Evolutionary conservation across 192 early-diverging fungal species (phyloP).

Genomic region (Entrophospora sp.): DNA sequence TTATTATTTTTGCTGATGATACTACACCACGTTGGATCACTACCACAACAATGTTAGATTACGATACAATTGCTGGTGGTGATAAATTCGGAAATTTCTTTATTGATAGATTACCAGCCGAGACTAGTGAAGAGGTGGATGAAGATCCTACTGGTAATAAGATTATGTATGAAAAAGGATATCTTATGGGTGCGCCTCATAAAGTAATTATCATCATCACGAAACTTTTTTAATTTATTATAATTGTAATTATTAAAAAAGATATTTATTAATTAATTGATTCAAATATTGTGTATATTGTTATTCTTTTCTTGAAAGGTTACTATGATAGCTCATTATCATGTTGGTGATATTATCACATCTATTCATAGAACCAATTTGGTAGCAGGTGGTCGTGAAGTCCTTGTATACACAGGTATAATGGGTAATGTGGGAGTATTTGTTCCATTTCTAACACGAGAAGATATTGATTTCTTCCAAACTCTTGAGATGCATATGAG

Average conservation of each 20-base stretch:
- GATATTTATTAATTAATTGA: conserved; percentile 17
- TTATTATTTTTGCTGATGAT: conserved; percentile 91
- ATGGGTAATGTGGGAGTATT: conserved; percentile 77
- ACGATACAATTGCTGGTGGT: conserved; percentile 83
- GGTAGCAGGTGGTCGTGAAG: conserved; percentile 76
- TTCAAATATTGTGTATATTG: too few relatives aligned
- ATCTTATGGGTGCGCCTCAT: conserved; percentile 76
- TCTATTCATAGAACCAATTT: conserved; percentile 69
- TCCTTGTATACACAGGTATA: conserved; percentile 81
- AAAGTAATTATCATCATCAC: conserved; percentile 46
- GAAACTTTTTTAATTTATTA: too few relatives aligned
- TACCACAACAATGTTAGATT: conserved; percentile 71
- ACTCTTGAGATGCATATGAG: conserved; percentile 87
- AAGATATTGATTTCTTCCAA: conserved; percentile 91
- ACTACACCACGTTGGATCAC: conserved; percentile 82
- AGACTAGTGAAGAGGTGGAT: conserved; percentile 64
- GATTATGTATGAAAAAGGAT: conserved; percentile 71
- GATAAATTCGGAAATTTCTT: conserved; percentile 98
- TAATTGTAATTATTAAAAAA: too few relatives aligned
- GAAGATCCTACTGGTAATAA: conserved; percentile 82
- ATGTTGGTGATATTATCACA: conserved; percentile 82
- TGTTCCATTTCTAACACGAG: conserved; percentile 79
- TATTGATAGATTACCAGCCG: conserved; percentile 59
- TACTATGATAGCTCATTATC: conserved; percentile 65
- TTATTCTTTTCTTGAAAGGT: conserved; percentile 32